Evolutionary conservation across 1,284 basidiomycete species (phyloP), one percentile per base, ranked within the genome.

Genomic region (Leucoagaricus sp.): DNA sequence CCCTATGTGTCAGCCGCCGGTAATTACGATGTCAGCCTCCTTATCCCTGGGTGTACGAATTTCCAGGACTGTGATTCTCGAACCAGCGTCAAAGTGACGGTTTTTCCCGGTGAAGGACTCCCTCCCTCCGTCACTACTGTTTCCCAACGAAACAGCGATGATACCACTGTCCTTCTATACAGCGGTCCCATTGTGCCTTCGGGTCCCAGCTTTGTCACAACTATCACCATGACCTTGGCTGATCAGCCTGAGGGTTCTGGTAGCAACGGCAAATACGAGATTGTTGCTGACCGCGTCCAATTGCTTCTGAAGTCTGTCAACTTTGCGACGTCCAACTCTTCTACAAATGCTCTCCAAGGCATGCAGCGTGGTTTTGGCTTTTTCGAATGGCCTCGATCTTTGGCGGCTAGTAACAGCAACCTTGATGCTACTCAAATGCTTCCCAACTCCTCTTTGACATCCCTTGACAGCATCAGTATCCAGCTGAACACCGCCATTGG

Each of bases 1-100:
- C 93, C 96, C 0, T 94, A 93, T 66, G 89, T 98, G 21, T 92
- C 92, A 0, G 88, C 91, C 17, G 83, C 91, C 1, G 97, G 94
- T 36, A 76, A 85, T 60, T 99, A 99, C 72, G 83, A 91, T 47
- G 80, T 98, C 63, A 90, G 87, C 71, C 69, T 98, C 55, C 80
- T 91, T 58, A 82, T 96, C 23, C 96, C 96, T 0, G 96, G 96
- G 10, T 99, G 96, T 73, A 74, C 76, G 2, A 74, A 86, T 56
- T 83, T 94, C 64, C 85, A 89, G 59, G 91, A 96, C 66, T 99
- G 96, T 67, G 75, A 71, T 19, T 72, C 80, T 23, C 86, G 97
- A 13, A 97, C 95, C 0, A 84, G 84, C 1, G 93, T 98, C 49
- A 80, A 89, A 62, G 83, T 96, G 55, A 88, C 87, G 4, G 86